Base-by-base conservation (phyloP, 257 asterid genomes). In the Echium plantagineum region DNA sequence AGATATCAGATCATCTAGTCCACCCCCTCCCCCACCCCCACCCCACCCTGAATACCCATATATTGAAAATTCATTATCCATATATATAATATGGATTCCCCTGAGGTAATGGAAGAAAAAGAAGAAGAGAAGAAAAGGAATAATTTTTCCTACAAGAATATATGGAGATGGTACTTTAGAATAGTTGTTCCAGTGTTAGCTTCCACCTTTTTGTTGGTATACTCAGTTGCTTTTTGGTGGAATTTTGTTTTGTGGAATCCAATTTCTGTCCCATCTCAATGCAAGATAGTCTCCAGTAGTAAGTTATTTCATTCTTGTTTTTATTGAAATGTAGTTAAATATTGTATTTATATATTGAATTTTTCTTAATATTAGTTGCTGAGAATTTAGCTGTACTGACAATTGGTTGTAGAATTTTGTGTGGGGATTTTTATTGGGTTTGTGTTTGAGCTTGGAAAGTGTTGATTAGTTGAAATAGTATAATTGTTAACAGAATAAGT, bases 271-370 rank as follows among this genome's bases (percentile, higher is more conserved):
- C 85, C 84, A 48, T 81, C 97, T 32, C 84, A 76, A 64, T 91
- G 98, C 85, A 84, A 77, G 71, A 86, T 91, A 28, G 83, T 88
- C 47, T 86, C 98, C 12, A 91, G 85, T 75, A 78, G 98, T 91
- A 69, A 84, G 90, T 79, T 6, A 7, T 15, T 57, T 28, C 7
- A 35, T 47, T 22, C 58, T 21, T 54, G 64, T 21, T 42, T 17
- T 62, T 9, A 4, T 0, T 28, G 32, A 28, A 28, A 28, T 28
- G 5, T 28, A 28, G 3, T 28, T 28, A 28, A 28, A 28, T 4
- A 3, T 28, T 2, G 32, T 0, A 28, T 28, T 28, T 28, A 2
- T 28, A 28, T 28, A 6, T 28, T 28, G 32, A 2, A 28, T 24
- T 24, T 24, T 24, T 24, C 26, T 24, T 1, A 3, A 20, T 20